phyloP scores from a whole-genome alignment of 768 basidiomycete genomes.

The Pseudohyphozyma bogoriensis region DNA sequence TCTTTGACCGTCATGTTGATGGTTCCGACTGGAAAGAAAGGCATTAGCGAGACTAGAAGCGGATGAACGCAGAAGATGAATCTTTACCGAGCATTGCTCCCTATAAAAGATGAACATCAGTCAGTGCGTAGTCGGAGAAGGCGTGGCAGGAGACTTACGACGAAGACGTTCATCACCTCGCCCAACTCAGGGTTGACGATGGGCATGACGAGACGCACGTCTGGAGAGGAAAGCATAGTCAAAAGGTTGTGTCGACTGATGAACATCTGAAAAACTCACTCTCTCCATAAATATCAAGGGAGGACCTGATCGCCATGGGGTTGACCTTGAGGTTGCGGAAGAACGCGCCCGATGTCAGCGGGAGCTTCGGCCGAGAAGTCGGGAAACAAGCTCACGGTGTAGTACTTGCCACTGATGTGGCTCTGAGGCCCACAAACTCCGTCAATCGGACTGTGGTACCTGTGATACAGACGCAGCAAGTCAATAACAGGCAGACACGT shows the following conservation, averaged over 20 bases:
- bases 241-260: too few relatives aligned
- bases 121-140: background rate
- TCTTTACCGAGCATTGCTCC: constrained; percentile 94
- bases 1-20: constrained; percentile 80
- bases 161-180: constrained; percentile 68
- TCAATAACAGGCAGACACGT: too few relatives aligned
- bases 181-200: constrained; percentile 80
- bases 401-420: constrained; percentile 81
- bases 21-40: too few relatives aligned
- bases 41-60: too few relatives aligned
- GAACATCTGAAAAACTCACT: too few relatives aligned
- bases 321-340: constrained; percentile 43
- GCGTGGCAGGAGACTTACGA: constrained; percentile 16
- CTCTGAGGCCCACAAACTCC: constrained; percentile 73
- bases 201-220: constrained; percentile 80
- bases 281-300: constrained; percentile 83
- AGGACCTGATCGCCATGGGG: constrained; percentile 82
- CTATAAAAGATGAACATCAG: background rate
- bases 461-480: too few relatives aligned
- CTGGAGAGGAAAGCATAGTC: too few relatives aligned
- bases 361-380: too few relatives aligned
- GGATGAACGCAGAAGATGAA: too few relatives aligned
- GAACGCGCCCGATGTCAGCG: too few relatives aligned
- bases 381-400: constrained; percentile 78
- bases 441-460: constrained; percentile 75